Evolutionary conservation across 179 eudicot species (phyloP), one percentile per base, ranked within the genome.

Genomic region (Silene vulgaris): DNA sequence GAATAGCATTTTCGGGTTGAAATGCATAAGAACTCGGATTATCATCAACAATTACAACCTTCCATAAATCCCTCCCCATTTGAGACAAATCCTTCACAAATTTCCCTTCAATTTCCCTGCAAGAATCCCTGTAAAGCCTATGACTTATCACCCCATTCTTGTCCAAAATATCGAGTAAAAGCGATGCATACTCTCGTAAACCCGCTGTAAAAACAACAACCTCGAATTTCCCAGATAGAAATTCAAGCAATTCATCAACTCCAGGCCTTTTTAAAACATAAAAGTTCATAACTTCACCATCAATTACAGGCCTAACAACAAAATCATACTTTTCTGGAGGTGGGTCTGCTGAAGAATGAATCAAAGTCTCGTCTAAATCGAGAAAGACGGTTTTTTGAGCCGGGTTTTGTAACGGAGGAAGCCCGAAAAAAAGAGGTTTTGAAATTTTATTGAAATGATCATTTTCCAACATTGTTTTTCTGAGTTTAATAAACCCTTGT

Each of bases 121-220:
- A 94, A 0, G 97, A 90, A 73, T 84, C 82, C 45, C 98, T 82
- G 62, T 89, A 94, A 21, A 94, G 62, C 65, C 96, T 71, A 61
- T 94, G 89, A 0, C 83, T 79, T 0, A 94, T 87, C 69, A 80
- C 66, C 23, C 74, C 69, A 17, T 84, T 88, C 60, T 52, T 54
- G 45, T 92, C 97, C 7, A 93, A 32, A 56, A 57, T 57, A 26
- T 89, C 87, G 3, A 94, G 71, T 12, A 94, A 96, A 9, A 87
- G 84, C 20, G 92, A 87, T 0, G 98, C 98, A 45, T 94, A 94
- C 72, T 87, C 97, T 43, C 85, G 84, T 3, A 94, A 69, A 0
- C 97, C 97, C 0, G 98, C 98, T 0, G 97, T 94, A 71, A 94
- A 94, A 20, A 94, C 83, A 3, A 92, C 97, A 14, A 94, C 56